Conservation (phyloP, 2,329 filamentous ascomycete genomes). For the Colletotrichum euphorbiae region DNA sequence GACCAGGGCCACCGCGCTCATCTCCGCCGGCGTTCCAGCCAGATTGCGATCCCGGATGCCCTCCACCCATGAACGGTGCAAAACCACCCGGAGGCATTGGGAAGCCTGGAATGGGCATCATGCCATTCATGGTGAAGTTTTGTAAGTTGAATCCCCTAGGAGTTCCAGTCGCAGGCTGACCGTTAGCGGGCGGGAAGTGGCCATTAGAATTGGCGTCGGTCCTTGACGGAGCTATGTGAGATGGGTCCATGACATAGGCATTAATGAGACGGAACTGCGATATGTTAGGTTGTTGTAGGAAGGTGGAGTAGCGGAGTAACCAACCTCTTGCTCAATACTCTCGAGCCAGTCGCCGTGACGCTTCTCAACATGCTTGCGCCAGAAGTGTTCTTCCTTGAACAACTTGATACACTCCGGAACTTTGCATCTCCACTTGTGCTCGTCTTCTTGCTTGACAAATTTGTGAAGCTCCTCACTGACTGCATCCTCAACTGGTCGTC, state of each 20-base stretch:
- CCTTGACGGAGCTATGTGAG: conserved; percentile 92
- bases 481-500: conserved; percentile 86
- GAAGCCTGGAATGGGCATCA: conserved; percentile 71
- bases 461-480: conserved; percentile 87
- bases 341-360: conserved; percentile 91
- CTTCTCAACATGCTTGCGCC: conserved; percentile 98
- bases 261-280: conserved; percentile 88
- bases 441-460: conserved; percentile 96
- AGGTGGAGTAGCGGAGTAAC: conserved; percentile 47
- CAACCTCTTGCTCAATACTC: conserved; percentile 83
- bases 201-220: conserved; percentile 96
- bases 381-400: conserved; percentile 97
- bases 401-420: conserved; percentile 96
- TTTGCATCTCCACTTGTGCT: conserved; percentile 96
- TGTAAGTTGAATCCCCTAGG: conserved; percentile 91
- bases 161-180: conserved; percentile 82
- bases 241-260: conserved; percentile 91
- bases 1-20: conserved; percentile 71
- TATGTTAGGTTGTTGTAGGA: conserved; percentile 48
- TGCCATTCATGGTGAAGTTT: conserved; percentile 72
- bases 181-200: conserved; percentile 86
- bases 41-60: conserved; percentile 55
- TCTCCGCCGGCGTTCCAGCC: conserved; percentile 64
- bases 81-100: conserved; percentile 61
- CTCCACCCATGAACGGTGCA: conserved; percentile 66